Evolutionary conservation across 805 yeast species (phyloP).

Genomic region (Candida sphagnicola): DNA sequence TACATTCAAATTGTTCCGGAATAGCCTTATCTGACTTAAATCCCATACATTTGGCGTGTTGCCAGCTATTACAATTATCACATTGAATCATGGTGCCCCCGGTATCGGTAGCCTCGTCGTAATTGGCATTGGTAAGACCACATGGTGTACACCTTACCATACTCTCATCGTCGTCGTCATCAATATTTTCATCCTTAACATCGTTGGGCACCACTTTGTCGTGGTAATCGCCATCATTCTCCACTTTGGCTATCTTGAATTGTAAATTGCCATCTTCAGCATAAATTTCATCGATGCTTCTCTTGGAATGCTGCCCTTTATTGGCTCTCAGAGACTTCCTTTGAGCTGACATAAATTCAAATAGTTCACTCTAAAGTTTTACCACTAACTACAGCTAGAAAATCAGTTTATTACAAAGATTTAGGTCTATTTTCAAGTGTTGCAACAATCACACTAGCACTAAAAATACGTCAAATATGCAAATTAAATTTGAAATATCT

Average conservation of each 20-base stretch:
- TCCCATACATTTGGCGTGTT: constrained; percentile 62
- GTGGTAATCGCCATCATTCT: constrained; percentile 11
- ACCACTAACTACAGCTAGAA: background rate
- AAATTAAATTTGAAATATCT: too few species aligned
- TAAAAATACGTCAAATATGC: too few species aligned
- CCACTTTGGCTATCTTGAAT: constrained; percentile 4
- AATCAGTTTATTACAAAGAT: too few species aligned
- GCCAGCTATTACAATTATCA: constrained; percentile 67
- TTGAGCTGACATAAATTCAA: constrained; percentile 4
- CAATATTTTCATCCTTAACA: background rate
- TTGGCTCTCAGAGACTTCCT: constrained; percentile 36
- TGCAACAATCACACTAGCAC: too few species aligned
- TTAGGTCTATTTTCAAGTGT: too few species aligned
- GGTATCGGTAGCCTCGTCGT: constrained; percentile 52
- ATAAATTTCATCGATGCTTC: constrained; percentile 17
- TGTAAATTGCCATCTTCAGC: constrained; percentile 7
- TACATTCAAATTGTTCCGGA: constrained; percentile 52
- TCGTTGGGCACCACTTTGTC: background rate
- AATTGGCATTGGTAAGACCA: constrained; percentile 55
- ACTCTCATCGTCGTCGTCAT: constrained; percentile 32
- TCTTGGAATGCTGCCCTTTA: constrained; percentile 36
- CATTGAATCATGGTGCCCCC: constrained; percentile 63
- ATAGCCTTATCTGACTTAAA: constrained; percentile 32
- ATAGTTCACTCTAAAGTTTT: background rate
- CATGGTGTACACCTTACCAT: constrained; percentile 58